phyloP scores from a whole-genome alignment of 2,329 filamentous ascomycete genomes.

The Lachnellula suecica region DNA sequence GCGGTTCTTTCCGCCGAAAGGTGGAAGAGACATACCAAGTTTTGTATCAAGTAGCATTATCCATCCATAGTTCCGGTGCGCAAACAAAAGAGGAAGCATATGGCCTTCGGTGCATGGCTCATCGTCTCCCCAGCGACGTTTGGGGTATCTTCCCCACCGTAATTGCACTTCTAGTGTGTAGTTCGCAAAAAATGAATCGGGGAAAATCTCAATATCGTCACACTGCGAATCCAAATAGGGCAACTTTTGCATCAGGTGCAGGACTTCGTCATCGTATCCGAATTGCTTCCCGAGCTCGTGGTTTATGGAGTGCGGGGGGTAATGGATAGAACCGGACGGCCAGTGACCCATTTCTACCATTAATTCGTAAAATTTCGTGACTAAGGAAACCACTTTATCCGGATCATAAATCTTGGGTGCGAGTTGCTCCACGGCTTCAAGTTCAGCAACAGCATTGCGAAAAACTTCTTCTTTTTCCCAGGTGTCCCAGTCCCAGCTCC shows the following conservation, averaged over 20 bases:
- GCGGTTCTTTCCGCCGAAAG: background rate
- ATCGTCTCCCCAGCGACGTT: background rate
- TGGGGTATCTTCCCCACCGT: background rate
- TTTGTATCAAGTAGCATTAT: background rate
- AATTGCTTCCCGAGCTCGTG: background rate
- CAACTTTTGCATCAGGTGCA: background rate
- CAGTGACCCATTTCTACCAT: conserved; percentile 4
- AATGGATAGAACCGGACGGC: background rate
- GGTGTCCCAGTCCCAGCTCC: background rate
- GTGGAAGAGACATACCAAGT: background rate
- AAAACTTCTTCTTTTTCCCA: background rate
- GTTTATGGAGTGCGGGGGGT: conserved; percentile 2
- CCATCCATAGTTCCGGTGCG: background rate
- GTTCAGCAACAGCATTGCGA: background rate
- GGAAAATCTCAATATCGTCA: background rate
- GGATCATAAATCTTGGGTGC: background rate
- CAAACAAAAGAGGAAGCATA: background rate
- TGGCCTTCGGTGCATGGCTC: background rate
- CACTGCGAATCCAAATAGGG: background rate
- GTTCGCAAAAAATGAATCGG: background rate
- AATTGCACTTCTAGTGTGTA: background rate
- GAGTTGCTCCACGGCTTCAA: background rate
- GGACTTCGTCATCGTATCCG: background rate
- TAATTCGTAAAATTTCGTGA: conserved; percentile 5
- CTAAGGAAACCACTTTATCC: conserved; percentile 1